Percentiles rank a stretch among this genome's conserved stretches.
Evolutionary conservation across 2,329 filamentous ascomycete genomes (phyloP).

Genomic region (Rhynchosporium agropyri): DNA sequence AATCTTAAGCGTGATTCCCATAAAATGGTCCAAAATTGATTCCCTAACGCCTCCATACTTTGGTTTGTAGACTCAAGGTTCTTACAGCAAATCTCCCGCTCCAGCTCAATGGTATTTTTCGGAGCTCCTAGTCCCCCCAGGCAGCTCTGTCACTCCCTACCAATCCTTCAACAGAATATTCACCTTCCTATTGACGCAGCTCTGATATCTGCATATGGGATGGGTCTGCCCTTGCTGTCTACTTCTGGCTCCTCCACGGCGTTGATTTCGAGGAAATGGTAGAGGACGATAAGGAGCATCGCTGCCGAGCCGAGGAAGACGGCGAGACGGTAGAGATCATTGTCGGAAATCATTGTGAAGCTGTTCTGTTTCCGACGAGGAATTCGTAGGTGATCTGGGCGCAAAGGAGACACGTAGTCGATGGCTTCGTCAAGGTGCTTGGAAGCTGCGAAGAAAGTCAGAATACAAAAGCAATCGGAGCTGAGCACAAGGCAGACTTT

Average conservation of each 20-base stretch:
- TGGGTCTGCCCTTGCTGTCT: constrained; percentile 29
- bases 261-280: constrained; percentile 97
- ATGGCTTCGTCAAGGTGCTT: constrained; percentile 7
- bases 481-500: background rate
- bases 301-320: constrained; percentile 88
- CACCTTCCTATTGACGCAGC: constrained; percentile 27
- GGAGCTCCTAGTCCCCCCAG: background rate
- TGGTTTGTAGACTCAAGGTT: background rate
- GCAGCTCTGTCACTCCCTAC: background rate
- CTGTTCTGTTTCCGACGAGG: background rate
- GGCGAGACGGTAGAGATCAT: constrained; percentile 85
- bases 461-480: background rate
- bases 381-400: constrained; percentile 1
- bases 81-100: background rate
- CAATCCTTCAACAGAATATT: background rate
- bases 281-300: constrained; percentile 91
- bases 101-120: background rate
- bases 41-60: constrained; percentile 10
- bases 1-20: background rate
- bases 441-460: constrained; percentile 24
- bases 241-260: constrained; percentile 56
- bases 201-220: constrained; percentile 30
- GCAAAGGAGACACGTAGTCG: constrained; percentile 27
- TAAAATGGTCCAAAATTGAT: constrained; percentile 1
- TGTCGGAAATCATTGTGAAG: constrained; percentile 88